Percentiles rank a stretch among this genome's conserved stretches.
phyloP scores from a whole-genome alignment of 148 eudicot species.

The Vaccinium corymbosum region DNA sequence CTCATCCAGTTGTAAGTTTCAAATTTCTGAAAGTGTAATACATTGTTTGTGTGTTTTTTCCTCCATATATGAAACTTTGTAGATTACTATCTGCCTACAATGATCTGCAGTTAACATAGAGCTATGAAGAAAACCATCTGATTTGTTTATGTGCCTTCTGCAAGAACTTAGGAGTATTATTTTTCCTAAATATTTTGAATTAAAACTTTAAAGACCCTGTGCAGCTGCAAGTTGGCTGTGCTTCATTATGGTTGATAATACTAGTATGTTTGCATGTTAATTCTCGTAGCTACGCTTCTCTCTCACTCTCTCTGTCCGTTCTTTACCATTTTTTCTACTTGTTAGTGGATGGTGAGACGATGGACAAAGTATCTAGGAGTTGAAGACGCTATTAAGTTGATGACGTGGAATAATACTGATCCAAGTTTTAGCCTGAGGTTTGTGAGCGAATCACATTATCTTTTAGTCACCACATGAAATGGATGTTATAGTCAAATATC shows the following conservation, averaged over 20 bases:
- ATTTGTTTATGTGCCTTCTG: neutral
- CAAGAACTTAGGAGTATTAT: neutral
- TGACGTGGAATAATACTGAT: slow-evolving; percentile 87
- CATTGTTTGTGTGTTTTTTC: neutral
- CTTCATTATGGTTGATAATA: slow-evolving; percentile 9
- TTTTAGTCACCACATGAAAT: neutral
- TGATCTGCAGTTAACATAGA: neutral
- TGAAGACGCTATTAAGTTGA: slow-evolving; percentile 74
- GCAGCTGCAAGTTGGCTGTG: neutral
- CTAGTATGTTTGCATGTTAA: neutral
- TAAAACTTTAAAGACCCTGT: neutral
- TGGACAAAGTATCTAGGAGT: slow-evolving; percentile 77
- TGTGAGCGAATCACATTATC: slow-evolving; percentile 13
- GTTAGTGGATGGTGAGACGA: slow-evolving; percentile 94
- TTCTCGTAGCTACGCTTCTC: neutral
- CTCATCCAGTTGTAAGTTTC: slow-evolving; percentile 96
- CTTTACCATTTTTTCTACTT: slow-evolving; percentile 16
- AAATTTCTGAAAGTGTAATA: neutral
- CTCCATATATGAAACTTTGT: neutral
- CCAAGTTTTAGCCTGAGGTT: slow-evolving; percentile 88
- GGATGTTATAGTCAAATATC: slow-evolving; percentile 9
- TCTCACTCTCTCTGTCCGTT: neutral
- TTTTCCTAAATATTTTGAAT: neutral
- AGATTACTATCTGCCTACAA: neutral
- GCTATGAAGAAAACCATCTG: neutral